Conservation (phyloP, 1,139 yeast genomes). For the Wickerhamomyces sp. region DNA sequence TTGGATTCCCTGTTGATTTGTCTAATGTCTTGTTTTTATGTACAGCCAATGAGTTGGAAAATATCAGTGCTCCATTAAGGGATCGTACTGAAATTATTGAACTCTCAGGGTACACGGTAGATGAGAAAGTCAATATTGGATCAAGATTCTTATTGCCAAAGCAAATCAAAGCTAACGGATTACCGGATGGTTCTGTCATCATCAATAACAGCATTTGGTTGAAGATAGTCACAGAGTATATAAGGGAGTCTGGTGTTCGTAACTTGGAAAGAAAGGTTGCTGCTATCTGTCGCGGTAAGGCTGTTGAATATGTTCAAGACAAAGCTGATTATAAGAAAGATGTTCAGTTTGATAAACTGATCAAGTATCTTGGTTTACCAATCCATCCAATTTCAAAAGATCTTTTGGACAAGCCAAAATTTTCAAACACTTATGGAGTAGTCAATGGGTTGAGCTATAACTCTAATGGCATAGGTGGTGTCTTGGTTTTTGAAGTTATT, state of each 20-base stretch:
- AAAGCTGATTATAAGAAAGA: conserved; percentile 32
- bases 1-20: conserved; percentile 84
- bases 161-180: conserved; percentile 68
- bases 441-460: conserved; percentile 92
- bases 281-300: conserved; percentile 72
- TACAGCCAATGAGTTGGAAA: conserved; percentile 81
- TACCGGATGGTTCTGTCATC: conserved; percentile 39
- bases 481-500: conserved; percentile 75
- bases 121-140: conserved; percentile 76
- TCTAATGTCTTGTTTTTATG: conserved; percentile 83
- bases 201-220: conserved; percentile 50
- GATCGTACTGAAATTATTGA: conserved; percentile 87
- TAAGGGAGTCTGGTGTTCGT: conserved; percentile 88
- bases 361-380: conserved; percentile 53
- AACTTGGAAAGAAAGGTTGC: conserved; percentile 71
- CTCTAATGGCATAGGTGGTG: conserved; percentile 85
- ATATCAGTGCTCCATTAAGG: conserved; percentile 72
- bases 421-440: conserved; percentile 55
- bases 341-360: conserved; percentile 41
- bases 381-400: conserved; percentile 31
- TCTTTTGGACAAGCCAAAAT: conserved; percentile 23
- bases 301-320: conserved; percentile 63
- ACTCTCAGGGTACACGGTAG: conserved; percentile 75
- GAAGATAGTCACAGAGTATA: conserved; percentile 62
- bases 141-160: conserved; percentile 71